Evolutionary conservation across 208 protist genomes (phyloP).

Genomic region (Wallacemonas sp.): DNA sequence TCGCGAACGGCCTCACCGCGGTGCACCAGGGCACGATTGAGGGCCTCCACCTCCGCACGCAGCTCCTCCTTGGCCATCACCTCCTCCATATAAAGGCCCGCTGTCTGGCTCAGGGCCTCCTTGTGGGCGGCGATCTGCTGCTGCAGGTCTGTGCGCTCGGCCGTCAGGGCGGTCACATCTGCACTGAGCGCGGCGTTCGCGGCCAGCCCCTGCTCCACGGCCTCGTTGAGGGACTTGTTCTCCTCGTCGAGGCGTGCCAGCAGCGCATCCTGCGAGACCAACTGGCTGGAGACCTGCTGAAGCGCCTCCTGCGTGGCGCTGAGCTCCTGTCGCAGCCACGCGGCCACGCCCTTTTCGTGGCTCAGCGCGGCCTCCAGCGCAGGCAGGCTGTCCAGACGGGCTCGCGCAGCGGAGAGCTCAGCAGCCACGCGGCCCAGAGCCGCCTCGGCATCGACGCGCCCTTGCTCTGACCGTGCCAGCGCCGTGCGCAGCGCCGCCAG

Average conservation of each 20-base stretch:
- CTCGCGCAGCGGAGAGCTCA: constrained; percentile 1
- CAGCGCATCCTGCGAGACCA: constrained; percentile 3
- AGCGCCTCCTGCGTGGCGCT: not conserved
- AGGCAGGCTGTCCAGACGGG: not conserved
- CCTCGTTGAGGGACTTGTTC: constrained; percentile 15
- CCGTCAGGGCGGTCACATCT: not conserved
- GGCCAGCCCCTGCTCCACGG: constrained; percentile 24
- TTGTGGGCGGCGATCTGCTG: not conserved
- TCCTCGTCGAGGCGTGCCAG: not conserved
- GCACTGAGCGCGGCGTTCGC: not conserved
- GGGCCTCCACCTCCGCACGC: not conserved
- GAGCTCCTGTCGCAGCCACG: not conserved
- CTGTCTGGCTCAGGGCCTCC: not conserved
- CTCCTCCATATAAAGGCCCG: not conserved
- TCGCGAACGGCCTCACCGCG: constrained; percentile 1
- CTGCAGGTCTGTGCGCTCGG: not conserved
- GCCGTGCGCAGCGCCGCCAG: not conserved
- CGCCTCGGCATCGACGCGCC: constrained; percentile 1
- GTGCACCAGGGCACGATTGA: not conserved
- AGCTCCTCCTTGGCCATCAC: constrained; percentile 13
- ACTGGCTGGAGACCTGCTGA: constrained; percentile 8
- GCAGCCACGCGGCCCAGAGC: not conserved
- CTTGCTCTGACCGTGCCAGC: not conserved
- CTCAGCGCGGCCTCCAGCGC: constrained; percentile 3
- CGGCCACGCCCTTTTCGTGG: not conserved